A percentile compares a stretch with the other conserved stretches of the same genome.
phyloP scores from a whole-genome alignment of 805 yeast species.

The Cyberlindnera mycetangii region DNA sequence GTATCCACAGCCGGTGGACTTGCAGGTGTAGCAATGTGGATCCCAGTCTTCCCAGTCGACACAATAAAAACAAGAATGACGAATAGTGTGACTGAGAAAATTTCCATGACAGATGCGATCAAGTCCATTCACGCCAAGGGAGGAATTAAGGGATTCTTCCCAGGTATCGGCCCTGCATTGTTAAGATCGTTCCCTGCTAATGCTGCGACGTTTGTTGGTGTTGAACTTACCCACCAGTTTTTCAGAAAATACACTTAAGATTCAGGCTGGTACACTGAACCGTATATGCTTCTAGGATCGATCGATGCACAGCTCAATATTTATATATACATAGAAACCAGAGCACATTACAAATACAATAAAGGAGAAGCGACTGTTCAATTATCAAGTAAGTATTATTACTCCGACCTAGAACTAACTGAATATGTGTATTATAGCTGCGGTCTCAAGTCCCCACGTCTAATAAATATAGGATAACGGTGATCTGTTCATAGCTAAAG shows the following conservation, averaged over 20 bases:
- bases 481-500: too few species aligned
- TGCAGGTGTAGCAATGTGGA: constrained; percentile 98
- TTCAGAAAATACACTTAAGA: constrained; percentile 33
- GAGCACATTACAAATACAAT: neutral
- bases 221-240: constrained; percentile 64
- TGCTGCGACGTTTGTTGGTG: constrained; percentile 98
- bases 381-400: too few species aligned
- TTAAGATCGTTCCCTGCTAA: constrained; percentile 96
- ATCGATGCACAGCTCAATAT: neutral
- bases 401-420: too few species aligned
- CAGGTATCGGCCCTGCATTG: constrained; percentile 95
- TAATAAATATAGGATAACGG: too few species aligned
- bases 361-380: too few species aligned
- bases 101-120: constrained; percentile 64
- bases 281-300: too few species aligned
- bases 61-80: constrained; percentile 66
- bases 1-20: constrained; percentile 90
- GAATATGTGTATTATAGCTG: too few species aligned
- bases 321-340: too few species aligned
- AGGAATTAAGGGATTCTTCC: constrained; percentile 91
- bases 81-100: constrained; percentile 35
- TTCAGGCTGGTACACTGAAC: constrained; percentile 20
- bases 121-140: constrained; percentile 66
- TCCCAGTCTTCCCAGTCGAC: constrained; percentile 92
- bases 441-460: too few species aligned